Percentiles rank a stretch among this genome's conserved stretches.
Conservation (phyloP, 2,329 filamentous ascomycete genomes). For the Mycocentrospora acerina region DNA sequence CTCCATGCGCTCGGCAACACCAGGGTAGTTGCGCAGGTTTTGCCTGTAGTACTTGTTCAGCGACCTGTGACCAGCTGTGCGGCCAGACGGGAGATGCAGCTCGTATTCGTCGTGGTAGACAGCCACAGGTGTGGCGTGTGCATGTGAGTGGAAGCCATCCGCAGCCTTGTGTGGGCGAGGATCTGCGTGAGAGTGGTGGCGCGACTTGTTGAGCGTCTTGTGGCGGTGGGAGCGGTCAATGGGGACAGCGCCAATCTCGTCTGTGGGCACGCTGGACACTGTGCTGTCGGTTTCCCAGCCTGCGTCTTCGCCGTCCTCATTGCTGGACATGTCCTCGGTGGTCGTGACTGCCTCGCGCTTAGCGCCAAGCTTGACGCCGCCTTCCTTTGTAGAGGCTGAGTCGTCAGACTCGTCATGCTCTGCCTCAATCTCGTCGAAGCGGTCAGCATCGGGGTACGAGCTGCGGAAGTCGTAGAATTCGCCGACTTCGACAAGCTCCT, state of each 20-base stretch:
- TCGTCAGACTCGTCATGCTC: slow-evolving; percentile 50
- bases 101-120: slow-evolving; percentile 93
- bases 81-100: slow-evolving; percentile 86
- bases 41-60: slow-evolving; percentile 87
- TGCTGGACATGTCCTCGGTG: slow-evolving; percentile 45
- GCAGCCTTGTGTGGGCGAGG: slow-evolving; percentile 71
- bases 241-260: slow-evolving; percentile 77
- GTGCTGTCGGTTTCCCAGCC: slow-evolving; percentile 96
- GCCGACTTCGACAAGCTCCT: slow-evolving; percentile 89
- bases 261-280: slow-evolving; percentile 80
- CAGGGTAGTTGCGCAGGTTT: slow-evolving; percentile 83
- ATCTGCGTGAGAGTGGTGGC: slow-evolving; percentile 73
- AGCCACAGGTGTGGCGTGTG: slow-evolving; percentile 69
- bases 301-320: slow-evolving; percentile 67
- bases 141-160: slow-evolving; percentile 80
- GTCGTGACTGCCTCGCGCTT: slow-evolving; percentile 54
- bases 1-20: slow-evolving; percentile 71
- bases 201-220: slow-evolving; percentile 69
- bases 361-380: slow-evolving; percentile 70
- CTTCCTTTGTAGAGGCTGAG: slow-evolving; percentile 47
- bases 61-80: slow-evolving; percentile 86
- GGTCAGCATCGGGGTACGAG: slow-evolving; percentile 83
- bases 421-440: slow-evolving; percentile 53
- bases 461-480: slow-evolving; percentile 97
- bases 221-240: slow-evolving; percentile 73